Evolutionary conservation across 1,284 basidiomycete genomes (phyloP), one percentile per base, ranked within the genome.

Genomic region (Pterulicium gracile): DNA sequence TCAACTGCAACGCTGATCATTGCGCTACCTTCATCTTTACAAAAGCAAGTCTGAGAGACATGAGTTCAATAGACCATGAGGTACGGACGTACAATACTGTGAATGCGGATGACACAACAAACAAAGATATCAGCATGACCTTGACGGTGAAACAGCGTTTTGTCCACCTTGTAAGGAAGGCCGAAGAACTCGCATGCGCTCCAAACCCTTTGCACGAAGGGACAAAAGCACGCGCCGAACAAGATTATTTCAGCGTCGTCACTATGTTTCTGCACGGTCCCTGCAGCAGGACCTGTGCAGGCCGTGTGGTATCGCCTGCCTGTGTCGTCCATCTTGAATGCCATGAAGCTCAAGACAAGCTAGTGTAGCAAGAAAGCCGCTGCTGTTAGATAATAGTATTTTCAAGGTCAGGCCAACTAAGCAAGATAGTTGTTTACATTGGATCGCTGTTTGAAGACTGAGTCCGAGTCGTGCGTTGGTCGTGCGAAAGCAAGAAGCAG

Each of bases 121-220:
- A 3, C 1, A 18, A 23, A 7, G 5, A 24, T 13, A 20, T 17
- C 22, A 22, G 22, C 24, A 19, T 17, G 3, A 14, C 19, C 2
- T 43, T 10, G 5, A 23, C 20, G 36, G 12, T 27, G 19, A 17
- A 40, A 21, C 42, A 22, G 15, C 2, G 12, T 36, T 35, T 32
- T 41, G 52, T 58, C 43, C 49, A 79, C 79, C 55, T 72, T 68
- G 61, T 86, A 84, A 13, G 72, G 70, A 36, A 82, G 70, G 1
- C 68, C 67, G n/a, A 81, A 69, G 50, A 70, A 69, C 58, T 85
- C 81, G 32, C 84, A 66, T 0, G 76, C 72, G 4, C 77, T 67
- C 83, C 82, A 86, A 1, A 76, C 81, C 19, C 82, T 65, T 55
- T 86, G 81, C 2, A 85, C 82, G 54, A 85, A 86, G 0, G 82